A percentile compares a stretch with the other conserved stretches of the same genome.
Evolutionary conservation across 352 stramenopile species (phyloP).

Genomic region (Globisporangium cystogenes): DNA sequence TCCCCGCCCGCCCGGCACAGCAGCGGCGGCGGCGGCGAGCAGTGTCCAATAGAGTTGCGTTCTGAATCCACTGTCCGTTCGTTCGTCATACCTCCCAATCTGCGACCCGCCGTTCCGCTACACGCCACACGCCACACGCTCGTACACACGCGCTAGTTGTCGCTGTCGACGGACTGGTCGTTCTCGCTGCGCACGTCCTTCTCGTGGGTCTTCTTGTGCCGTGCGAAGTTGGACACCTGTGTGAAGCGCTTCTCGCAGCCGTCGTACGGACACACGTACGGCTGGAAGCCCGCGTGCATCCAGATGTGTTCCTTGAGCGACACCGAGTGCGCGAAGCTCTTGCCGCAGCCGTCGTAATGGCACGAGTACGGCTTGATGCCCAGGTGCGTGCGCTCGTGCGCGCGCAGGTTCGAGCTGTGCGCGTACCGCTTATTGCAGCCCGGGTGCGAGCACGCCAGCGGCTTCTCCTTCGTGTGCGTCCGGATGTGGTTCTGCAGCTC

Average conservation of each 20-base stretch:
- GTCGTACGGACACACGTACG: constrained; percentile 88
- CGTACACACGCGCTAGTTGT: constrained; percentile 19
- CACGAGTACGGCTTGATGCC: constrained; percentile 90
- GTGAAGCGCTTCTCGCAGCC: constrained; percentile 89
- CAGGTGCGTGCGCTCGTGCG: constrained; percentile 89
- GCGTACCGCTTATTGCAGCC: constrained; percentile 88
- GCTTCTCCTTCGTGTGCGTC: constrained; percentile 89
- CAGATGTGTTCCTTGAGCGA: constrained; percentile 92
- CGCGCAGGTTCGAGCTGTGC: constrained; percentile 87
- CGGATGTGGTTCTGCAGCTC: constrained; percentile 87
- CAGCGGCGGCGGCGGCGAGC: too few species aligned
- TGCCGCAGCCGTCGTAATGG: constrained; percentile 86
- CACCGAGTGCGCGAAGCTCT: constrained; percentile 88
- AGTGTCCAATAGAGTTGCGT: too few species aligned
- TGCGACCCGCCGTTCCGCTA: background rate
- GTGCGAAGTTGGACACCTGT: constrained; percentile 83
- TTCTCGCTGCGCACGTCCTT: constrained; percentile 59
- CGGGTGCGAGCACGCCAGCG: constrained; percentile 81
- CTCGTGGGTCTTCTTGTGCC: constrained; percentile 86
- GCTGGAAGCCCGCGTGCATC: constrained; percentile 88
- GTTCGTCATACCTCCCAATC: too few species aligned
- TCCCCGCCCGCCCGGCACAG: too few species aligned
- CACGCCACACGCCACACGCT: background rate
- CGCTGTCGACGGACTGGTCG: constrained; percentile 39
- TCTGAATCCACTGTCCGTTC: too few species aligned